Evolutionary conservation across 2,329 filamentous ascomycete species (phyloP).

Genomic region (Diaporthe citri): DNA sequence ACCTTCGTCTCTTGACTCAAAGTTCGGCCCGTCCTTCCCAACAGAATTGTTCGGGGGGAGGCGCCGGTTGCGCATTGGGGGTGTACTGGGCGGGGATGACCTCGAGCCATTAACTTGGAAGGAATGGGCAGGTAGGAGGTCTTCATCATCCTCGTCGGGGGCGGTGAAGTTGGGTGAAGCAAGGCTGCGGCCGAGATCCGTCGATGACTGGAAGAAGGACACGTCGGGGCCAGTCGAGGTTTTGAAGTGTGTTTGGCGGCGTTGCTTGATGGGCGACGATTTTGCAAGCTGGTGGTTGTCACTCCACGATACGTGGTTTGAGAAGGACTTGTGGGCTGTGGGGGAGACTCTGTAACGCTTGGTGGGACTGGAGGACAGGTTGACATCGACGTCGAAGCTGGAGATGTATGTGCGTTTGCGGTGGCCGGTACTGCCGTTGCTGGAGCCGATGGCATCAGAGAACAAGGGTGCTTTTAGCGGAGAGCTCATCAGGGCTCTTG

Average conservation of each 20-base stretch:
- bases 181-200: conserved; percentile 75
- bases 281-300: conserved; percentile 81
- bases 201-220: conserved; percentile 82
- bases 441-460: conserved; percentile 83
- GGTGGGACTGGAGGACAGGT: conserved; percentile 67
- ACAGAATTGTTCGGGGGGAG: conserved; percentile 57
- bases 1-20: conserved; percentile 77
- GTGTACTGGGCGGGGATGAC: conserved; percentile 82
- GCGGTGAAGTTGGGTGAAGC: conserved; percentile 72
- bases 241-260: conserved; percentile 80
- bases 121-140: conserved; percentile 81
- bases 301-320: conserved; percentile 77
- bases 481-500: conserved; percentile 81
- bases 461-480: conserved; percentile 86
- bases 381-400: conserved; percentile 65
- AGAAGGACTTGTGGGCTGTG: conserved; percentile 69
- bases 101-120: conserved; percentile 74
- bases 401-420: conserved; percentile 74
- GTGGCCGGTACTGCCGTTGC: conserved; percentile 74
- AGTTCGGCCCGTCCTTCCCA: conserved; percentile 56
- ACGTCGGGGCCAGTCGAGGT: conserved; percentile 78
- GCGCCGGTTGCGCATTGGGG: conserved; percentile 73
- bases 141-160: conserved; percentile 84
- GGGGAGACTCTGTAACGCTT: conserved; percentile 80
- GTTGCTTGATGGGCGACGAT: conserved; percentile 87